A percentile compares a stretch with the other conserved stretches of the same genome.
Evolutionary conservation across 768 basidiomycete species (phyloP).

Genomic region (Plicaturopsis crispa): DNA sequence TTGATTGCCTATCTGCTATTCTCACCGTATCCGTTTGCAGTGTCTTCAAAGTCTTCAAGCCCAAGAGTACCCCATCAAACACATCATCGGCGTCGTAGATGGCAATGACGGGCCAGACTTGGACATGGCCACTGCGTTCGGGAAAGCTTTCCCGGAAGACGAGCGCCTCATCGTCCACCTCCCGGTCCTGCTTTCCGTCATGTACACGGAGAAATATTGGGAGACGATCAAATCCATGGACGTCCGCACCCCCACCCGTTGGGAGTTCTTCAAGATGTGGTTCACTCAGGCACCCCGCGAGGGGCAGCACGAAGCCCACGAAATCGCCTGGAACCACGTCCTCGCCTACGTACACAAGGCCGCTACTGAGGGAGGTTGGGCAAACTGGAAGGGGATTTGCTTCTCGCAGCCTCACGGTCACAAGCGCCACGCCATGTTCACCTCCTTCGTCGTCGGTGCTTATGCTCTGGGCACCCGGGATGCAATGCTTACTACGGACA

Average conservation of each 20-base stretch:
- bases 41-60: conserved; percentile 10
- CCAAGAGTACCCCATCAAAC: conserved; percentile 12
- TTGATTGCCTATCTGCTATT: background rate
- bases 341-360: conserved; percentile 8
- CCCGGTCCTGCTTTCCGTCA: conserved; percentile 11
- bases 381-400: conserved; percentile 11
- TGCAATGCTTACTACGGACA: conserved; percentile 14
- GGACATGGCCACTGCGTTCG: conserved; percentile 10
- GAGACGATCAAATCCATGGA: conserved; percentile 4
- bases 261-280: conserved; percentile 10
- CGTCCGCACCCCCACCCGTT: conserved; percentile 3
- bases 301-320: conserved; percentile 10
- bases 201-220: conserved; percentile 12
- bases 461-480: conserved; percentile 14
- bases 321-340: conserved; percentile 9
- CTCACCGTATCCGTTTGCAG: conserved; percentile 1
- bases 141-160: conserved; percentile 10
- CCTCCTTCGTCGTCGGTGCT: conserved; percentile 12
- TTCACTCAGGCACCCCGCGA: conserved; percentile 5
- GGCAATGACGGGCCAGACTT: conserved; percentile 10
- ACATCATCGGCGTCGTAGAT: conserved; percentile 12
- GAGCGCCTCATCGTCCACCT: conserved; percentile 9
- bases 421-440: conserved; percentile 17
- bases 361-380: conserved; percentile 9
- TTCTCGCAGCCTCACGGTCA: conserved; percentile 16